Evolutionary conservation across 352 stramenopile species (phyloP).

Genomic region (Globisporangium iwayamae): DNA sequence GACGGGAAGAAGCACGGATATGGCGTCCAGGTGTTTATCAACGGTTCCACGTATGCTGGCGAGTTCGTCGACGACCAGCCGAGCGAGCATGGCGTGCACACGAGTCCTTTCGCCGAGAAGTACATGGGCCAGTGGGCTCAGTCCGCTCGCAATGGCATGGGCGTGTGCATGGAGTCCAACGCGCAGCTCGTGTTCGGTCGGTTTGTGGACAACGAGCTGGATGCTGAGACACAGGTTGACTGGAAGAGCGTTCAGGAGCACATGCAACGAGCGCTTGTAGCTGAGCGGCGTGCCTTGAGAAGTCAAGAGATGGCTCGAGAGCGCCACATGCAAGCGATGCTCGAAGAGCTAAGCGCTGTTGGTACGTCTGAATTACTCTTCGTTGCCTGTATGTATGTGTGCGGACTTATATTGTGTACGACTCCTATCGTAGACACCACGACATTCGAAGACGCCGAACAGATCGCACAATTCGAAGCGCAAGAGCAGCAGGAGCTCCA

Average conservation of each 20-base stretch:
- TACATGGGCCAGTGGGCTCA: conserved; percentile 42
- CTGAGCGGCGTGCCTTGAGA: conserved; percentile 28
- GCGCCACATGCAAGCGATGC: conserved; percentile 24
- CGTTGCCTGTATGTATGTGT: background rate
- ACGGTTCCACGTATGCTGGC: conserved; percentile 37
- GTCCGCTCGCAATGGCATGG: conserved; percentile 34
- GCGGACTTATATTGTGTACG: background rate
- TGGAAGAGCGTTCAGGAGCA: conserved; percentile 20
- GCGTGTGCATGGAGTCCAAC: conserved; percentile 33
- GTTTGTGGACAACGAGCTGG: conserved; percentile 25
- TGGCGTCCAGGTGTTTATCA: conserved; percentile 38
- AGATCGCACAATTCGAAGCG: conserved; percentile 28
- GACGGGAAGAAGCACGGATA: conserved; percentile 32
- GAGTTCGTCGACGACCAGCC: conserved; percentile 26
- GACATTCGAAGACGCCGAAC: conserved; percentile 22
- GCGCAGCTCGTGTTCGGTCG: conserved; percentile 17
- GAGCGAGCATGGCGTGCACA: conserved; percentile 41
- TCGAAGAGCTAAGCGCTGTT: conserved; percentile 30
- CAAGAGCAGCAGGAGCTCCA: conserved; percentile 25
- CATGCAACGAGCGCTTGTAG: conserved; percentile 34
- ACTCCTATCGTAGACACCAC: conserved; percentile 17
- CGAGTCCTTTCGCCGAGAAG: conserved; percentile 36
- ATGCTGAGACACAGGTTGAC: conserved; percentile 3
- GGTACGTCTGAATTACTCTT: conserved; percentile 17
- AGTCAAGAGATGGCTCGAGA: conserved; percentile 39